Percentiles rank a stretch among this genome's conserved stretches.
phyloP scores from a whole-genome alignment of 768 basidiomycete genomes.

The Termitomyces sp. region DNA sequence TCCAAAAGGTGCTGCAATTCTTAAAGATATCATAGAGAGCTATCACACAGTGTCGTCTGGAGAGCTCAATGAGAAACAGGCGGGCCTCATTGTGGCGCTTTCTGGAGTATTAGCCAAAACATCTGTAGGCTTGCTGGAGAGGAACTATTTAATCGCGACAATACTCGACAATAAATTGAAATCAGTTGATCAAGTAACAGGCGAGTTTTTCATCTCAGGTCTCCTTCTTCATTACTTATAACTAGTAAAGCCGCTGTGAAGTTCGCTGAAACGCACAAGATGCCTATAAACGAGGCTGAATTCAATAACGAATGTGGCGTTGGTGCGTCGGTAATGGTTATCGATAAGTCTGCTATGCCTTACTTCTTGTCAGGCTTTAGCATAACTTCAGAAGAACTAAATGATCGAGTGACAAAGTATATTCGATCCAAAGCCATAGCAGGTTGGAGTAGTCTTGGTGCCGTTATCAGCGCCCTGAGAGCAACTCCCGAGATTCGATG shows the following conservation, averaged over 20 bases:
- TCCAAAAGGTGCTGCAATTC: conserved; percentile 65
- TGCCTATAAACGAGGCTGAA: conserved; percentile 59
- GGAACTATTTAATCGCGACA: conserved; percentile 56
- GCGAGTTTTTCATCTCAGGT: conserved; percentile 35
- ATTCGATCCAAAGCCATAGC: conserved; percentile 46
- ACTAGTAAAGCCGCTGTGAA: conserved; percentile 59
- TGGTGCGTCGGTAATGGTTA: conserved; percentile 47
- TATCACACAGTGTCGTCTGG: conserved; percentile 37
- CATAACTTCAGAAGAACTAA: conserved; percentile 64
- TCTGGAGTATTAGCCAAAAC: conserved; percentile 58
- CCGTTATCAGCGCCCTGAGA: conserved; percentile 61
- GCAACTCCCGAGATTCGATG: conserved; percentile 62
- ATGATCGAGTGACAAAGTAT: conserved; percentile 48
- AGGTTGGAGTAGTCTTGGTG: conserved; percentile 76
- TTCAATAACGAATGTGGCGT: conserved; percentile 84
- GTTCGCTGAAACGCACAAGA: conserved; percentile 56
- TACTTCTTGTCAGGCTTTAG: conserved; percentile 57
- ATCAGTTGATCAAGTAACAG: conserved; percentile 81
- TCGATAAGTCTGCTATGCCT: not conserved
- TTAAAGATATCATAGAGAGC: conserved; percentile 64
- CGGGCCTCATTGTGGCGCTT: conserved; percentile 62
- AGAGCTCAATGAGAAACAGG: conserved; percentile 75
- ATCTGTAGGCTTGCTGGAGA: conserved; percentile 44
- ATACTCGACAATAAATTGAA: conserved; percentile 73
- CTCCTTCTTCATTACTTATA: not conserved